phyloP scores from a whole-genome alignment of 2,329 filamentous ascomycete genomes.

The Microascus cirrosus region DNA sequence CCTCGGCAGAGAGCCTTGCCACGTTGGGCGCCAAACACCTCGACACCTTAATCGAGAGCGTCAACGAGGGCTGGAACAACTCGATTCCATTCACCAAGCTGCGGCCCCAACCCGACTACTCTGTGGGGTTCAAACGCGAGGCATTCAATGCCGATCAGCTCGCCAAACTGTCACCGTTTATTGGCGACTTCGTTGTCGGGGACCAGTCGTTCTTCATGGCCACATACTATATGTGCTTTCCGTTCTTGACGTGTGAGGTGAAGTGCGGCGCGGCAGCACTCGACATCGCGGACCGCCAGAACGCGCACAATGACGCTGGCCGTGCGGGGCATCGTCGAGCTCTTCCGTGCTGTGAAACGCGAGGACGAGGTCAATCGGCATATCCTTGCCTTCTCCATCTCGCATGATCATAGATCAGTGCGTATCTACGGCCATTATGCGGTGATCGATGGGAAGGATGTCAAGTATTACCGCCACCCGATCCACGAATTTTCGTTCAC shows the following conservation, averaged over 20 bases:
- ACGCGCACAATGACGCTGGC: slow-evolving; percentile 29
- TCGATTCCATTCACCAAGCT: slow-evolving; percentile 21
- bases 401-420: slow-evolving; percentile 15
- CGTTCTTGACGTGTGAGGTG: slow-evolving; percentile 36
- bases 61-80: slow-evolving; percentile 29
- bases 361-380: slow-evolving; percentile 25
- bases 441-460: neutral
- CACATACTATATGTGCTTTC: slow-evolving; percentile 35
- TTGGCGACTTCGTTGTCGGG: no score
- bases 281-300: slow-evolving; percentile 24
- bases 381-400: slow-evolving; percentile 31
- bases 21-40: slow-evolving; percentile 16
- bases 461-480: no score
- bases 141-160: slow-evolving; percentile 20
- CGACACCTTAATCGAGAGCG: slow-evolving; percentile 22
- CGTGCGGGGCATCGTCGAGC: slow-evolving; percentile 22
- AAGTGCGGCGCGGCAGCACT: slow-evolving; percentile 27
- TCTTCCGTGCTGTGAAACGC: slow-evolving; percentile 22
- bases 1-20: slow-evolving; percentile 23
- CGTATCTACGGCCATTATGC: slow-evolving; percentile 27
- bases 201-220: no score
- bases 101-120: slow-evolving; percentile 31
- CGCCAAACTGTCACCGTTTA: slow-evolving; percentile 24
- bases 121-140: slow-evolving; percentile 15
- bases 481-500: neutral